Percentiles rank a stretch among this genome's conserved stretches.
phyloP scores from a whole-genome alignment of 306 rosid species.

The Pterocarpus macrocarpus region DNA sequence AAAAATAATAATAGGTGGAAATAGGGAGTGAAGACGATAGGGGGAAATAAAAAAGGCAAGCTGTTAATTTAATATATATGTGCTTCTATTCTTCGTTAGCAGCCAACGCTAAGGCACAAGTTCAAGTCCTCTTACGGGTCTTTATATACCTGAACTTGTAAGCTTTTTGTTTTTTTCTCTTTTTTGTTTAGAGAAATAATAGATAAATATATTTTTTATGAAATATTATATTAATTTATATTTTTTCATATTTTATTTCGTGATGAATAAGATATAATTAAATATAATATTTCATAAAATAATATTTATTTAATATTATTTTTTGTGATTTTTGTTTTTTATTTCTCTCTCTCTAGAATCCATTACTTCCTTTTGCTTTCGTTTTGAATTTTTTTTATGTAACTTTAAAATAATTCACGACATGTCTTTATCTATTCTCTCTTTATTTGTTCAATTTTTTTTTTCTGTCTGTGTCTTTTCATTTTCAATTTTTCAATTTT shows the following conservation, averaged over 20 bases:
- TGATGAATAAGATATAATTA: no score
- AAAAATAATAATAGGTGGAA: background rate
- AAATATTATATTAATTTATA: no score
- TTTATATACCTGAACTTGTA: constrained; percentile 54
- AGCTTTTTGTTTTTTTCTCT: background rate
- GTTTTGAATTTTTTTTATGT: background rate
- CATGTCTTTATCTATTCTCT: constrained; percentile 40
- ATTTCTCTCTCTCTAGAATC: constrained; percentile 54
- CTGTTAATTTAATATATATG: constrained; percentile 19
- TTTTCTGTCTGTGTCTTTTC: background rate
- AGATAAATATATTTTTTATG: no score
- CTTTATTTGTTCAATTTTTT: constrained; percentile 13
- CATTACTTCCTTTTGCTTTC: constrained; percentile 19
- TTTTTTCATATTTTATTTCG: no score
- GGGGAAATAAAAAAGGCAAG: background rate
- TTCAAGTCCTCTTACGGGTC: constrained; percentile 23
- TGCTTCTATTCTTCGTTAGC: constrained; percentile 37
- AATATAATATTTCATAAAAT: no score
- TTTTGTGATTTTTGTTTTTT: background rate
- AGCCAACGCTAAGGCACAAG: constrained; percentile 42
- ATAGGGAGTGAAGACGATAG: background rate
- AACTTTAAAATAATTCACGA: background rate
- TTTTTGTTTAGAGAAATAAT: no score
- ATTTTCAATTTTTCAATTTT: background rate
- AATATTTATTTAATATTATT: no score